Conservation (phyloP, 129 eudicot species). For the Solidago caesia region DNA sequence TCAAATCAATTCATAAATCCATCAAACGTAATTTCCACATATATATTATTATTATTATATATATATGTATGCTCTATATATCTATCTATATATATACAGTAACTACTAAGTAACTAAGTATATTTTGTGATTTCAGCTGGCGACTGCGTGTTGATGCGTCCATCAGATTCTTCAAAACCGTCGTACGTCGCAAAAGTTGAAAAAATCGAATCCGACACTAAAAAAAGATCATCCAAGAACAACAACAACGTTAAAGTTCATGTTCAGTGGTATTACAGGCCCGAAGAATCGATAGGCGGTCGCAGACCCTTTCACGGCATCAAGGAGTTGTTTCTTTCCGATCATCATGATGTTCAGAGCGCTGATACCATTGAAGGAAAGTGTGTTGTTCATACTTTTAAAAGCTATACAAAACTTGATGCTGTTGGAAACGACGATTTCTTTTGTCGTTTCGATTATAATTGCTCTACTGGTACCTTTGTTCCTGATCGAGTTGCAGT, state of each 20-base stretch:
- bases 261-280: slow-evolving; percentile 38
- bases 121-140: slow-evolving; percentile 45
- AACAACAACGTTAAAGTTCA: slow-evolving; percentile 60
- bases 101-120: background rate
- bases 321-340: slow-evolving; percentile 86
- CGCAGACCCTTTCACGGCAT: slow-evolving; percentile 92
- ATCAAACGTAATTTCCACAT: slow-evolving; percentile 48
- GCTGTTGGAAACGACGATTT: slow-evolving; percentile 88
- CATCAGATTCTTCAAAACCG: slow-evolving; percentile 74
- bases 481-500: slow-evolving; percentile 88
- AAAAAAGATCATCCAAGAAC: slow-evolving; percentile 25
- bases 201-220: slow-evolving; percentile 62
- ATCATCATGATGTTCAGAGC: slow-evolving; percentile 80
- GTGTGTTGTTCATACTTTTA: slow-evolving; percentile 84
- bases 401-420: slow-evolving; percentile 81
- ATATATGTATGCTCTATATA: background rate
- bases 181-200: slow-evolving; percentile 77
- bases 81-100: background rate
- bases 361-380: slow-evolving; percentile 88
- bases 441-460: slow-evolving; percentile 97
- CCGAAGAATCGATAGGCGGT: slow-evolving; percentile 91
- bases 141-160: slow-evolving; percentile 89
- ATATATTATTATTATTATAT: no score
- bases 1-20: slow-evolving; percentile 55
- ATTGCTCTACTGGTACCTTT: slow-evolving; percentile 79